Evolutionary conservation across 176 grass and related monocot species (phyloP).

Genomic region (Triticum timopheevii): DNA sequence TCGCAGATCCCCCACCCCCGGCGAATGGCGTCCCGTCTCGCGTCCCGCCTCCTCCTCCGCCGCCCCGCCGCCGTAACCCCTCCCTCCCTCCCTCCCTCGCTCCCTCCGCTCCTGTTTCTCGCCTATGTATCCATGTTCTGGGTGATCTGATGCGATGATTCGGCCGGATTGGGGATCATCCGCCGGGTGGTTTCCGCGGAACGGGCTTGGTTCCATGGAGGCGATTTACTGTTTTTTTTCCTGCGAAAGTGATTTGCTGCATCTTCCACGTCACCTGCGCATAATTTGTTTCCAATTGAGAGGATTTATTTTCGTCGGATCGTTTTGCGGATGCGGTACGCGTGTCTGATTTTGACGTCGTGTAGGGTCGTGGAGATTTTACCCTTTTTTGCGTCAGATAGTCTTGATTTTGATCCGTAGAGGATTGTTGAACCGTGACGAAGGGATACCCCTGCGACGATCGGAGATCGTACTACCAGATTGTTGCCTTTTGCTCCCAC

Average conservation of each 20-base stretch:
- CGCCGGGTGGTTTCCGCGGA: background rate
- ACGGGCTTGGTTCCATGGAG: background rate
- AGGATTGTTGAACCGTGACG: background rate
- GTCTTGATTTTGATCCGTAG: background rate
- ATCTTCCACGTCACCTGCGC: too few relatives aligned
- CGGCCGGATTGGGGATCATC: background rate
- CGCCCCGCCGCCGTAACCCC: conserved; percentile 41
- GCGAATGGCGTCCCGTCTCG: conserved; percentile 65
- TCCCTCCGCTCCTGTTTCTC: background rate
- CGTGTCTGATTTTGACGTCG: background rate
- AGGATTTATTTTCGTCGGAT: background rate
- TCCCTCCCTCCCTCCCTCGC: background rate
- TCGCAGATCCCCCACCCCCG: conserved; percentile 19
- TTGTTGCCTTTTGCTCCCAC: background rate
- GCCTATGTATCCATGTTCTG: background rate
- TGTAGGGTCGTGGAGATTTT: background rate
- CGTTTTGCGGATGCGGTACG: background rate
- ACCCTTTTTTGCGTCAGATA: background rate
- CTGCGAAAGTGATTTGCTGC: too few relatives aligned
- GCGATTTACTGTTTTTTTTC: background rate
- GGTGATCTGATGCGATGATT: conserved; percentile 14
- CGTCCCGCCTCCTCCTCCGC: conserved; percentile 44
- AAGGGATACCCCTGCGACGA: background rate
- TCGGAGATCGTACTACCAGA: background rate
- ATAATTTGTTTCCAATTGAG: too few relatives aligned